Conservation (phyloP, 2,329 filamentous ascomycete genomes). For the Aotearoamyces nothofagi region DNA sequence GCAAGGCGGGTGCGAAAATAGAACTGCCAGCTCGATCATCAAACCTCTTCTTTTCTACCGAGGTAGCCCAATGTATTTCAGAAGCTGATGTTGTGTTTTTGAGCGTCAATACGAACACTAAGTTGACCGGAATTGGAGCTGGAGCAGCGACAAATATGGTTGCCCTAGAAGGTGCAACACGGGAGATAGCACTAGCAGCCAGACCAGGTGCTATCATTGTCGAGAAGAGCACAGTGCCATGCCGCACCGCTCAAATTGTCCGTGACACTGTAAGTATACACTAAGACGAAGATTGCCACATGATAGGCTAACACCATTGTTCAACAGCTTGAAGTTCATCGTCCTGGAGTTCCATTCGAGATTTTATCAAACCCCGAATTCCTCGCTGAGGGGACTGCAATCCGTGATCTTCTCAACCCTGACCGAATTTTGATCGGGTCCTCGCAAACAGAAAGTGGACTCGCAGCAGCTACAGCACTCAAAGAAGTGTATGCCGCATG, state of each 20-base stretch:
- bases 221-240: slow-evolving; percentile 66
- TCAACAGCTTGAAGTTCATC: slow-evolving; percentile 28
- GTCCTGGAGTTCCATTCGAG: slow-evolving; percentile 53
- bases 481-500: slow-evolving; percentile 51
- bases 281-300: no score
- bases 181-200: no score
- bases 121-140: slow-evolving; percentile 44
- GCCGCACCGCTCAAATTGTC: slow-evolving; percentile 53
- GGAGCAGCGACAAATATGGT: slow-evolving; percentile 9
- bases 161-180: slow-evolving; percentile 6
- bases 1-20: slow-evolving; percentile 11
- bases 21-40: slow-evolving; percentile 27
- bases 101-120: slow-evolving; percentile 64
- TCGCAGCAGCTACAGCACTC: slow-evolving; percentile 44
- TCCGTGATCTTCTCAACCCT: slow-evolving; percentile 51
- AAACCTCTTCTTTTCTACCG: slow-evolving; percentile 61
- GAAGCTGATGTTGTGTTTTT: slow-evolving; percentile 59
- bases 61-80: slow-evolving; percentile 42
- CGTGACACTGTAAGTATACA: slow-evolving; percentile 54
- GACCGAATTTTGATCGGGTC: slow-evolving; percentile 66
- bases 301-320: no score
- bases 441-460: slow-evolving; percentile 39
- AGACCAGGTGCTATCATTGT: slow-evolving; percentile 55
- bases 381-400: slow-evolving; percentile 58
- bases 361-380: slow-evolving; percentile 70